phyloP scores from a whole-genome alignment of 768 basidiomycete genomes.

The Tulasnella sp. region DNA sequence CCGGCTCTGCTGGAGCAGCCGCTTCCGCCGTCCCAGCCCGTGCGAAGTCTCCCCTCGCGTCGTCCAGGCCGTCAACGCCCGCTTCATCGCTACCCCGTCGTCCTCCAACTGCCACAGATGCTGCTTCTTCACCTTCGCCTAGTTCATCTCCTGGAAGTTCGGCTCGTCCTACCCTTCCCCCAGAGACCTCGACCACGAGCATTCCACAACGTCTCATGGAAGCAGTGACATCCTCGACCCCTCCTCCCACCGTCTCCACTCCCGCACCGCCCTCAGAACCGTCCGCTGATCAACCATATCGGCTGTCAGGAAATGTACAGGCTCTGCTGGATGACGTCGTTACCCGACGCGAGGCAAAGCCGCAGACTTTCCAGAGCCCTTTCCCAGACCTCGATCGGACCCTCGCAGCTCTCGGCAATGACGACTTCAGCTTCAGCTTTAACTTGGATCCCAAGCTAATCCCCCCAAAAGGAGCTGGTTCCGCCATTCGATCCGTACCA shows the following conservation, averaged over 20 bases:
- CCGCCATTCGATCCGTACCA: constrained; percentile 7
- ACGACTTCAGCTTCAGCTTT: constrained; percentile 71
- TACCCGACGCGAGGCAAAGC: constrained; percentile 60
- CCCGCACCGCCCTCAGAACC: constrained; percentile 43
- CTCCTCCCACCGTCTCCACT: constrained; percentile 28
- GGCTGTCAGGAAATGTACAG: constrained; percentile 81
- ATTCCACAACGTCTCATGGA: constrained; percentile 45
- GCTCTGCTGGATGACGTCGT: constrained; percentile 81
- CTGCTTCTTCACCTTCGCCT: not conserved
- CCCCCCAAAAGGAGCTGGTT: not conserved
- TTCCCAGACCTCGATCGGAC: constrained; percentile 91
- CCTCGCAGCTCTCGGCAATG: constrained; percentile 65
- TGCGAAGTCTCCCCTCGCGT: constrained; percentile 5
- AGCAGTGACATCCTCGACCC: constrained; percentile 3
- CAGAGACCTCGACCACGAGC: not conserved
- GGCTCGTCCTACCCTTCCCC: constrained; percentile 50
- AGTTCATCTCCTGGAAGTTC: constrained; percentile 18
- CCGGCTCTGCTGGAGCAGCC: constrained; percentile 13
- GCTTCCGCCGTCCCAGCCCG: not conserved
- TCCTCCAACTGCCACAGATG: constrained; percentile 34
- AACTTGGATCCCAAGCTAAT: constrained; percentile 78
- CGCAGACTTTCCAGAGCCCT: constrained; percentile 47
- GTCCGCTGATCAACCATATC: constrained; percentile 60
- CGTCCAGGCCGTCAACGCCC: constrained; percentile 42
- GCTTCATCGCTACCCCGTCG: constrained; percentile 35